Evolutionary conservation across 106 monocot genomes (phyloP), one percentile per base, ranked within the genome.

Genomic region (Phalaenopsis aphrodite): DNA sequence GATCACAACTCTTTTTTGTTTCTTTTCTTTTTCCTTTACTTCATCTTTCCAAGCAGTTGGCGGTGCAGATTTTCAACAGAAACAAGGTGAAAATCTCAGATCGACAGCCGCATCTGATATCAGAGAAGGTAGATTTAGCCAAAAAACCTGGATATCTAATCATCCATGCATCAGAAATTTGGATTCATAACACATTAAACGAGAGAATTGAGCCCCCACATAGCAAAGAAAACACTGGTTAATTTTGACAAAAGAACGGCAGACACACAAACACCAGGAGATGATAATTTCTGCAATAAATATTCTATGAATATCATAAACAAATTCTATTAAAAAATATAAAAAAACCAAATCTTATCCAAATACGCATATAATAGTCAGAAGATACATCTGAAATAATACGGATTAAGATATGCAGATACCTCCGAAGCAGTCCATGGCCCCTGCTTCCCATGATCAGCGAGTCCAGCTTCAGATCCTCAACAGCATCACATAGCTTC

Each of bases 401-500:
- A 74, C 1, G n/a, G 74, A 74, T 42, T 42, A 16, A 42, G 12
- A 65, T 56, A 37, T 19, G 42, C 21, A 24, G 1, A 46, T 77
- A 95, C 95, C 92, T 92, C 79, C 85, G 78, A 78, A 95, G 65
- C 55, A 46, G 52, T 78, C 89, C 79, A 19, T 90, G 88, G 11
- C 92, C 92, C 56, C 92, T 85, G 85, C 90, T 95, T 7, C 95
- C 95, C 84, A 95, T 89, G 19, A 95, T 82, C 56, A 95, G 83
- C 18, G 90, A 89, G 67, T 84, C 84, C 52, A 95, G 82, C 75
- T 90, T 89, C 77, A 90, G 78, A 49, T 95, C 95, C 15, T 80
- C 78, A 67, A 81, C 89, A 2, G 92, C 89, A 19, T 87, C 81
- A 52, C 82, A 81, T 21, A 95, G 85, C 83, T 90, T 88, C 90